Evolutionary conservation across 202 grass and related monocot genomes (phyloP).

Genomic region (Carex sylvatica): DNA sequence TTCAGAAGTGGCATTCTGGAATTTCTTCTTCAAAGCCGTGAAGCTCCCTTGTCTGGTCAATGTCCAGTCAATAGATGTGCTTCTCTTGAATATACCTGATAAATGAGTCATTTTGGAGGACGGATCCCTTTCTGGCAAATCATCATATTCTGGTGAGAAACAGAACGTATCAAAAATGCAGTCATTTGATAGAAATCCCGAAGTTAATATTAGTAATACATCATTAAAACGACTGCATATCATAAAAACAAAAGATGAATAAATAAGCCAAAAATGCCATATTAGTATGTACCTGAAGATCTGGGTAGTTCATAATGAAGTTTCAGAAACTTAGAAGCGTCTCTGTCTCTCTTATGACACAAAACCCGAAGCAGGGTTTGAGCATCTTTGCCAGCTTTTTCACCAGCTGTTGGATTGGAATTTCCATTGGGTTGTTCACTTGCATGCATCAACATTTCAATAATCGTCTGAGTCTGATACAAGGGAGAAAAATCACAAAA

Average conservation of each 20-base stretch:
- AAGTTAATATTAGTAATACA: background rate
- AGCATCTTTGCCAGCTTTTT: constrained; percentile 55
- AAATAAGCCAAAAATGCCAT: constrained; percentile 10
- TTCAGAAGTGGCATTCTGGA: constrained; percentile 63
- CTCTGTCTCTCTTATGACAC: constrained; percentile 90
- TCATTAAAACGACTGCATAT: background rate
- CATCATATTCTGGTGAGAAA: constrained; percentile 76
- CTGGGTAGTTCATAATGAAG: constrained; percentile 83
- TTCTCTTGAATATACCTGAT: constrained; percentile 62
- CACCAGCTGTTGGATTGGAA: constrained; percentile 37
- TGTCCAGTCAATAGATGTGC: constrained; percentile 59
- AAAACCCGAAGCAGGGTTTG: constrained; percentile 84
- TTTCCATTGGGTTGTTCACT: constrained; percentile 56
- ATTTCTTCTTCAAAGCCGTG: constrained; percentile 66
- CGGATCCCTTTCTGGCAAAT: constrained; percentile 38
- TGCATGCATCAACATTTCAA: constrained; percentile 77
- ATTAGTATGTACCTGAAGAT: constrained; percentile 64
- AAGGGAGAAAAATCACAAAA: constrained; percentile 9
- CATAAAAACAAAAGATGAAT: background rate
- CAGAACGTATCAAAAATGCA: background rate
- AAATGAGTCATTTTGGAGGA: constrained; percentile 44
- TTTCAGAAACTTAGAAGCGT: constrained; percentile 77
- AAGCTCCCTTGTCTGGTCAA: constrained; percentile 67
- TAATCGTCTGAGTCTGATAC: constrained; percentile 61
- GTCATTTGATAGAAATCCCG: background rate